phyloP scores from a whole-genome alignment of 768 basidiomycete species.

The Boletus pseudo-olivaceus region DNA sequence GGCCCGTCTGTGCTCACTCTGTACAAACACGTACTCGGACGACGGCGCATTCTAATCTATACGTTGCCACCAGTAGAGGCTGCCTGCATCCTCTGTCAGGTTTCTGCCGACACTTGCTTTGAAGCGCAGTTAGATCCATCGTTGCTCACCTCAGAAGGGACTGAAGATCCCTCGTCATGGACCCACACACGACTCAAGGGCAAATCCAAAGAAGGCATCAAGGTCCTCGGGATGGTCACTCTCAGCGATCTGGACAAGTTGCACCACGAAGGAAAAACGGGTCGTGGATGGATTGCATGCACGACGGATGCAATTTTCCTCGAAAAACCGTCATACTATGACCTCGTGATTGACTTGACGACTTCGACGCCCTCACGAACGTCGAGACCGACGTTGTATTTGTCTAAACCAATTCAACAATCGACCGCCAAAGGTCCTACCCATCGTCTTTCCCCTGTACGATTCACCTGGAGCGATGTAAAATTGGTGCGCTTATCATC shows the following conservation, averaged over 20 bases:
- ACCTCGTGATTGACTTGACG: slow-evolving; percentile 77
- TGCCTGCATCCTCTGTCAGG: slow-evolving; percentile 65
- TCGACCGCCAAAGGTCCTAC: slow-evolving; percentile 39
- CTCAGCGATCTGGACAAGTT: slow-evolving; percentile 68
- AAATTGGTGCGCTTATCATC: slow-evolving; percentile 49
- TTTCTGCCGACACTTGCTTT: slow-evolving; percentile 62
- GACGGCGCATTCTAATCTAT: slow-evolving; percentile 74
- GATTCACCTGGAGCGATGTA: slow-evolving; percentile 84
- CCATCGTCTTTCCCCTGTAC: slow-evolving; percentile 56
- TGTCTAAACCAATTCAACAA: slow-evolving; percentile 47
- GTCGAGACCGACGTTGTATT: slow-evolving; percentile 63
- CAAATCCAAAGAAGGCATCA: slow-evolving; percentile 50
- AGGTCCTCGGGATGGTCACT: slow-evolving; percentile 77
- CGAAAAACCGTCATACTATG: slow-evolving; percentile 76
- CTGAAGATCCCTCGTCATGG: slow-evolving; percentile 30
- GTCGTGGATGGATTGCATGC: slow-evolving; percentile 82
- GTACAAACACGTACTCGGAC: slow-evolving; percentile 74
- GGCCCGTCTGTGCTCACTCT: slow-evolving; percentile 76
- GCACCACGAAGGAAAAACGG: slow-evolving; percentile 50
- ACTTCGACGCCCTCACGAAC: slow-evolving; percentile 58
- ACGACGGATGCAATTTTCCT: slow-evolving; percentile 84
- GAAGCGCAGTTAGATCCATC: slow-evolving; percentile 38
- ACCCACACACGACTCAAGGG: slow-evolving; percentile 32
- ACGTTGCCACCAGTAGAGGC: slow-evolving; percentile 77
- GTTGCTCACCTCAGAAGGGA: slow-evolving; percentile 19